phyloP scores from a whole-genome alignment of 164 flowering plant species.

The Dillenia suffruticosa region DNA sequence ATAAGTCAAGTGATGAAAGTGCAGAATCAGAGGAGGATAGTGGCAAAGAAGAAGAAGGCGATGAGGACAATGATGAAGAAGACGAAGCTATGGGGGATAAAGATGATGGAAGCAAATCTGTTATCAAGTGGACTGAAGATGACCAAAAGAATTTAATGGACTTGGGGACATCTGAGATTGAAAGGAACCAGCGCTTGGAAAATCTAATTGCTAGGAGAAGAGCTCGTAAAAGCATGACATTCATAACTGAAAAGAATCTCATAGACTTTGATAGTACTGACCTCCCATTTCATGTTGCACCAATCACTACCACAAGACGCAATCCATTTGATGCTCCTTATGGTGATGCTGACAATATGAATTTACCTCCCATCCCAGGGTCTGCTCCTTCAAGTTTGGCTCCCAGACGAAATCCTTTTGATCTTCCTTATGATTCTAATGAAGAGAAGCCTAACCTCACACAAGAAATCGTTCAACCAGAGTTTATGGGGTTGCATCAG shows the following conservation, averaged over 20 bases:
- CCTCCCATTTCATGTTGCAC: conserved; percentile 45
- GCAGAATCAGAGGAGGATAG: conserved; percentile 39
- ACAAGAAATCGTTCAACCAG: conserved; percentile 54
- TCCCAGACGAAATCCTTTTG: conserved; percentile 80
- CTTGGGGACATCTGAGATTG: conserved; percentile 56
- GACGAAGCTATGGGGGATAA: conserved; percentile 30
- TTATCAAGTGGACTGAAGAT: conserved; percentile 85
- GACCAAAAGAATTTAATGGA: conserved; percentile 92
- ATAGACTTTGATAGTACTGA: conserved; percentile 72
- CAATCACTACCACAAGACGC: conserved; percentile 50
- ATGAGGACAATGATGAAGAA: conserved; percentile 42
- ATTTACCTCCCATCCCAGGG: conserved; percentile 73
- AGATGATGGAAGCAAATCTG: conserved; percentile 47
- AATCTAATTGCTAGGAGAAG: conserved; percentile 76
- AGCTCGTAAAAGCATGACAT: conserved; percentile 48
- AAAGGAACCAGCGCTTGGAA: conserved; percentile 79
- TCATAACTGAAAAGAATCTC: conserved; percentile 64
- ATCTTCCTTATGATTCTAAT: conserved; percentile 69
- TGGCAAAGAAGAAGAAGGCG: conserved; percentile 37
- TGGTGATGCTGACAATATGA: conserved; percentile 43
- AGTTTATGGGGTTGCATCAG: conserved; percentile 38
- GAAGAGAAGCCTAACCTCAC: conserved; percentile 70
- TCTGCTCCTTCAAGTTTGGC: conserved; percentile 78
- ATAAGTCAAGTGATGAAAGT: conserved; percentile 26
- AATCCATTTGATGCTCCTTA: conserved; percentile 79